Conservation (phyloP, 2,329 filamentous ascomycete species). For the Cucurbitaria berberidis region DNA sequence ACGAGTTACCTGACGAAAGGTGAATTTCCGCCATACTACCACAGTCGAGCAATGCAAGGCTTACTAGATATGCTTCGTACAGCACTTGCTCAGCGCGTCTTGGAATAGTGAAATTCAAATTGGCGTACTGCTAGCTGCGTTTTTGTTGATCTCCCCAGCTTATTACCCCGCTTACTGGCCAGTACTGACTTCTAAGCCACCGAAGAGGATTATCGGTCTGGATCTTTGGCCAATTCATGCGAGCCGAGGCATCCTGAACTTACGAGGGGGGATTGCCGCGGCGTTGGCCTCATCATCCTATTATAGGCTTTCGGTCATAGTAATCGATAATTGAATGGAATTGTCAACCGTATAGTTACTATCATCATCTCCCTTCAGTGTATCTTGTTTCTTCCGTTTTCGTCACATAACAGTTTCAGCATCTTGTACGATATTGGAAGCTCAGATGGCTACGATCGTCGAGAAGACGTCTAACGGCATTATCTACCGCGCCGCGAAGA, state of each 20-base stretch:
- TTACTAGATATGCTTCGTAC: not conserved
- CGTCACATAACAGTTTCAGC: not conserved
- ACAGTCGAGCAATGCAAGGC: not conserved
- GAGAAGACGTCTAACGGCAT: constrained; percentile 39
- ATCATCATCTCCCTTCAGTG: not conserved
- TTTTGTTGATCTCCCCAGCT: constrained; percentile 11
- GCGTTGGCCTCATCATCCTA: not conserved
- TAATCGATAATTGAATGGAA: constrained; percentile 1
- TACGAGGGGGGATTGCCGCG: constrained; percentile 5
- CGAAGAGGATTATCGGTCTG: constrained; percentile 8
- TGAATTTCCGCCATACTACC: not conserved
- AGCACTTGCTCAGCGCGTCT: not conserved
- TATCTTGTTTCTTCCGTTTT: not conserved
- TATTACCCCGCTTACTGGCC: constrained; percentile 34
- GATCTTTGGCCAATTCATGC: constrained; percentile 2
- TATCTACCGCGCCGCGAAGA: constrained; percentile 41
- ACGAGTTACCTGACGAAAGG: not conserved
- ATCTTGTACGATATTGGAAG: not conserved
- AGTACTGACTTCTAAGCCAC: constrained; percentile 21
- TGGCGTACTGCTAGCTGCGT: constrained; percentile 3
- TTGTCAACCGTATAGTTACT: not conserved
- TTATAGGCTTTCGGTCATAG: not conserved
- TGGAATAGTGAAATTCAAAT: not conserved
- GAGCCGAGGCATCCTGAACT: constrained; percentile 14
- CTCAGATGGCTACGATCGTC: constrained; percentile 41